A percentile compares a stretch with the other conserved stretches of the same genome.
These are phyloP conservation scores for Hortaea werneckii DNA, from an alignment of 2,329 filamentous ascomycete genomes.

Conservation along the genomic window DNA sequence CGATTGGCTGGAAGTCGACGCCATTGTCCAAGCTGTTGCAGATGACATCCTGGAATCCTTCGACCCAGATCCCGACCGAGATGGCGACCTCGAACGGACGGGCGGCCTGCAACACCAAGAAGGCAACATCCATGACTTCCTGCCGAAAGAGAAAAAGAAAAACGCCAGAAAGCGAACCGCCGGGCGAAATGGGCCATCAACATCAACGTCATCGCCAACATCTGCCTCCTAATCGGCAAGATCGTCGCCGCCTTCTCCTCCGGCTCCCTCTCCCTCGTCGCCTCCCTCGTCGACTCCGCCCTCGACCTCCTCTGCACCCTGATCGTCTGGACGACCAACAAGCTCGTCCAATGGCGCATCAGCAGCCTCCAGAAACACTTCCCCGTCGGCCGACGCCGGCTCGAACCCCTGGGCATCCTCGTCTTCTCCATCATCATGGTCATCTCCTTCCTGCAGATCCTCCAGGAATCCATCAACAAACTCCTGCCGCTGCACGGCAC, in stretches of 20 bases:
- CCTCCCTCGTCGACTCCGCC: conserved; percentile 52
- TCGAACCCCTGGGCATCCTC: conserved; percentile 53
- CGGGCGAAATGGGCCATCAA: conserved; percentile 49
- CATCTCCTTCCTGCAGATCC: conserved; percentile 51
- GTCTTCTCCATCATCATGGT: conserved; percentile 56
- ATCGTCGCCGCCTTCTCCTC: conserved; percentile 46
- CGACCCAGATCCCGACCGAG: conserved; percentile 47
- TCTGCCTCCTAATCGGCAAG: conserved; percentile 47
- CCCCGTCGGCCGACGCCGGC: conserved; percentile 46
- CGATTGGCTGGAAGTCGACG: conserved; percentile 51
- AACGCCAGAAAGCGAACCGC: conserved; percentile 36
- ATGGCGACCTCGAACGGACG: conserved; percentile 44
- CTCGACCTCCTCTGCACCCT: conserved; percentile 51
- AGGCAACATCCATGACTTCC: conserved; percentile 44
- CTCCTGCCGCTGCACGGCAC: conserved; percentile 41
- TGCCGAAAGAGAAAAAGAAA: conserved; percentile 46
- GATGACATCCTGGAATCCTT: conserved; percentile 53
- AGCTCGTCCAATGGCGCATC: conserved; percentile 48
- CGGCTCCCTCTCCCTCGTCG: conserved; percentile 50
- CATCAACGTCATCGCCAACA: conserved; percentile 52
- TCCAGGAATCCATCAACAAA: conserved; percentile 50
- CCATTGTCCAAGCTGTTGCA: conserved; percentile 45
- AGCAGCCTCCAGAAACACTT: conserved; percentile 42
- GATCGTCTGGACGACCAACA: conserved; percentile 52
- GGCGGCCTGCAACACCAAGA: conserved; percentile 40